Evolutionary conservation across 202 grass and related monocot genomes (phyloP).

Genomic region (Setaria viridis): DNA sequence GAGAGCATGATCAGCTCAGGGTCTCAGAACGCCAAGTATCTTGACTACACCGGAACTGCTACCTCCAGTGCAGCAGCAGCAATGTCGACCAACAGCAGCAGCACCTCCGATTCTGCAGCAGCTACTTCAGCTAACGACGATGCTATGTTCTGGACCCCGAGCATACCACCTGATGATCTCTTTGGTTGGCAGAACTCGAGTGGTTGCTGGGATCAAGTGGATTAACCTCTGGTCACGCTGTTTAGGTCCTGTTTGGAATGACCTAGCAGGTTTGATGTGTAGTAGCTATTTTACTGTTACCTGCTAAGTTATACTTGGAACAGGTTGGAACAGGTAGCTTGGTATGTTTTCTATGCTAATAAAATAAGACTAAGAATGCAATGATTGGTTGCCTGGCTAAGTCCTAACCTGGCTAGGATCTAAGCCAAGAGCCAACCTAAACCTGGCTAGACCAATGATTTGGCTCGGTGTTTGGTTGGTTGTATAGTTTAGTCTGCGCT

Average conservation of each 20-base stretch:
- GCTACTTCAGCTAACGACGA: conserved; percentile 10
- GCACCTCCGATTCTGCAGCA: conserved; percentile 21
- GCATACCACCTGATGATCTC: not conserved
- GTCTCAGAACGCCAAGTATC: conserved; percentile 32
- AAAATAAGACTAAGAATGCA: conserved; percentile 7
- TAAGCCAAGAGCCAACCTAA: too few species aligned
- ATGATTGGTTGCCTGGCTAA: too few species aligned
- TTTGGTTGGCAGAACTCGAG: conserved; percentile 45
- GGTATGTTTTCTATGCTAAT: not conserved
- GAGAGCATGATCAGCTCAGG: conserved; percentile 57
- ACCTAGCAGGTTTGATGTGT: not conserved
- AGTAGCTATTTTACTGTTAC: not conserved
- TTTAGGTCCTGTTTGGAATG: not conserved
- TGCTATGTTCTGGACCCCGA: conserved; percentile 38
- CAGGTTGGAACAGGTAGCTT: not conserved
- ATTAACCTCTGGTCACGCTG: conserved; percentile 3
- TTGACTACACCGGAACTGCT: conserved; percentile 37
- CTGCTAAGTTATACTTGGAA: not conserved
- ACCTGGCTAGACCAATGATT: too few species aligned
- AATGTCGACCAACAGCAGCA: conserved; percentile 24
- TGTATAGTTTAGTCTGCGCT: too few species aligned
- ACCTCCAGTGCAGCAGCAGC: conserved; percentile 35
- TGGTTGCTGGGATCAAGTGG: conserved; percentile 43
- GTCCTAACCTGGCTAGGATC: too few species aligned
- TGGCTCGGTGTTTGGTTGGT: too few species aligned